A percentile compares a stretch with the other conserved stretches of the same genome.
Conservation (phyloP, 2,329 filamentous ascomycete genomes). For the Ampelomyces quisqualis region DNA sequence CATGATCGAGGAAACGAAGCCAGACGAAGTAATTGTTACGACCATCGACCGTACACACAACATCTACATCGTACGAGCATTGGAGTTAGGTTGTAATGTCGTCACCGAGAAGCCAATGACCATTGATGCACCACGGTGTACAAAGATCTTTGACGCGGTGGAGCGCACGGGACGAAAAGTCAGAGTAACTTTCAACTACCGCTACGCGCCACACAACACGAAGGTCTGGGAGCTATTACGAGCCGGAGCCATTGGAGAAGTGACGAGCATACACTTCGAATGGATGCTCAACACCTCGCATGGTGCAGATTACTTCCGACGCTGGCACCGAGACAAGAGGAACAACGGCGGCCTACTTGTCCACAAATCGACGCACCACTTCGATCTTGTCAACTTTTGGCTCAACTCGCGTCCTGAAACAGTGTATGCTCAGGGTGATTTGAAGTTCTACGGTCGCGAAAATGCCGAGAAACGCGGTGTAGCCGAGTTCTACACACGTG, state of each 20-base stretch:
- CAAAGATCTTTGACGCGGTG: constrained; percentile 57
- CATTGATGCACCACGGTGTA: constrained; percentile 58
- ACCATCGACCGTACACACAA: constrained; percentile 65
- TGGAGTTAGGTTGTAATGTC: constrained; percentile 61
- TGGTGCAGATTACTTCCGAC: constrained; percentile 63
- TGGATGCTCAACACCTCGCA: constrained; percentile 65
- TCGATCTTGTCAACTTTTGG: constrained; percentile 66
- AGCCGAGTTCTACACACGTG: constrained; percentile 54
- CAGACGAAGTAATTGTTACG: constrained; percentile 63
- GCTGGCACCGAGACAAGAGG: constrained; percentile 63
- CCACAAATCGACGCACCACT: constrained; percentile 65
- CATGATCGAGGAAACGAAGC: constrained; percentile 59
- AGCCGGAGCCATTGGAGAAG: constrained; percentile 57
- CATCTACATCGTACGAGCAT: constrained; percentile 59
- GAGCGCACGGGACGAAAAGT: constrained; percentile 53
- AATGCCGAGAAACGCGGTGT: constrained; percentile 60
- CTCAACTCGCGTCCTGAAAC: constrained; percentile 56
- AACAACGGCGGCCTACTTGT: constrained; percentile 62
- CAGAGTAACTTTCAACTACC: constrained; percentile 65
- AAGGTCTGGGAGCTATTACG: constrained; percentile 58
- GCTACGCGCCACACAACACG: constrained; percentile 66
- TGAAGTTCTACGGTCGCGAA: constrained; percentile 62
- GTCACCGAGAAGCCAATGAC: constrained; percentile 69
- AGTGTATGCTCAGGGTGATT: constrained; percentile 60
- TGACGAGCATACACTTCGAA: constrained; percentile 62